phyloP scores from a whole-genome alignment of 1,284 basidiomycete species.

The Leccinum griseonigrum region DNA sequence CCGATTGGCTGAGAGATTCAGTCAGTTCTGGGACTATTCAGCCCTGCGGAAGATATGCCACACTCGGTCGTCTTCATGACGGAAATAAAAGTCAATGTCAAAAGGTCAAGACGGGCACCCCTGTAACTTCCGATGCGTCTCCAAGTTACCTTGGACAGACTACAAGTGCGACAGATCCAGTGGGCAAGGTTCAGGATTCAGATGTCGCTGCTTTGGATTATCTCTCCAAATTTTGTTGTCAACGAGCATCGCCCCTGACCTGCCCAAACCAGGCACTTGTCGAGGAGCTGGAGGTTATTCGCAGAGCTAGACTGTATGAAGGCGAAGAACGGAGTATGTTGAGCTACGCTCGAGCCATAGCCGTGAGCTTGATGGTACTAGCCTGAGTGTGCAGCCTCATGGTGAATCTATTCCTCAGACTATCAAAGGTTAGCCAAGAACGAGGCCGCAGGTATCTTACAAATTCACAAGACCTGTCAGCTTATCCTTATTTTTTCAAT shows the following conservation, averaged over 20 bases:
- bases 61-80: constrained; percentile 48
- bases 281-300: constrained; percentile 56
- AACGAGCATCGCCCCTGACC: constrained; percentile 57
- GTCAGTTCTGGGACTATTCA: constrained; percentile 41
- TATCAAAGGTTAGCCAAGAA: constrained; percentile 53
- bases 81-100: constrained; percentile 45
- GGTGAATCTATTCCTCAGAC: constrained; percentile 34
- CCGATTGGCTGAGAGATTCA: constrained; percentile 65
- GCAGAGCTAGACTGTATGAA: constrained; percentile 56
- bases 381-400: not conserved
- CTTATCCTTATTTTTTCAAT: constrained; percentile 59
- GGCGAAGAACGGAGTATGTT: constrained; percentile 62
- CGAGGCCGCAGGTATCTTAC: not conserved
- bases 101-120: constrained; percentile 17
- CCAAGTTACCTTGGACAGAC: constrained; percentile 10
- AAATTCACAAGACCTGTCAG: constrained; percentile 35
- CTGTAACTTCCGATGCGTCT: constrained; percentile 1
- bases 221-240: constrained; percentile 53
- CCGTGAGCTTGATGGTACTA: constrained; percentile 40
- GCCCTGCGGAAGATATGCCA: constrained; percentile 53
- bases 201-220: constrained; percentile 33
- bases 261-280: constrained; percentile 65
- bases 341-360: constrained; percentile 64
- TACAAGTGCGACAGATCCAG: constrained; percentile 8
- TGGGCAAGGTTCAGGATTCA: constrained; percentile 5